These are phyloP conservation scores for Aspergillus tamarii DNA, from an alignment of 2,329 filamentous ascomycete species.

Conservation along the genomic window DNA sequence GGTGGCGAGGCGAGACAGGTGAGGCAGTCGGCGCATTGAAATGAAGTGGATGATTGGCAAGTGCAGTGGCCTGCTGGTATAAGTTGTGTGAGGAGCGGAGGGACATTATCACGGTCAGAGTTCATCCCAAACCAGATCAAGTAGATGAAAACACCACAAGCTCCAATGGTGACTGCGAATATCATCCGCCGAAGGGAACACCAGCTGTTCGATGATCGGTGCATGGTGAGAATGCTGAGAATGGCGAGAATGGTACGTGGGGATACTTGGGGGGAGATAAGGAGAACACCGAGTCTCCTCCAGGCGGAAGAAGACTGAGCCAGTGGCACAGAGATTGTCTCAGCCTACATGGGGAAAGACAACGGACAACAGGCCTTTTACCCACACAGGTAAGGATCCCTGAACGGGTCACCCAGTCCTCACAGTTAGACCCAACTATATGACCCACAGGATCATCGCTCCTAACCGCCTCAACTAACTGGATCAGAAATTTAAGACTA, in stretches of 20 bases:
- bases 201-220: background rate
- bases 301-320: background rate
- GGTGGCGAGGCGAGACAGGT: slow-evolving; percentile 2
- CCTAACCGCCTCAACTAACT: background rate
- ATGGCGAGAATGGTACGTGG: background rate
- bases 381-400: background rate
- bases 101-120: slow-evolving; percentile 10
- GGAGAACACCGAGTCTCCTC: slow-evolving; percentile 2
- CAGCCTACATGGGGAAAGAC: background rate
- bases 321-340: background rate
- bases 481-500: background rate
- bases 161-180: background rate
- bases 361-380: background rate
- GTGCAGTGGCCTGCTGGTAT: slow-evolving; percentile 13
- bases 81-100: slow-evolving; percentile 9
- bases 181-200: slow-evolving; percentile 6
- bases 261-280: background rate
- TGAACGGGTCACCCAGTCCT: background rate
- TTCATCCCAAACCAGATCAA: slow-evolving; percentile 13
- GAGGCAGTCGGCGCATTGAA: slow-evolving; percentile 11
- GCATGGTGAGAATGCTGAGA: slow-evolving; percentile 2
- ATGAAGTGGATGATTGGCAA: slow-evolving; percentile 11
- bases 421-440: background rate
- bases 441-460: slow-evolving; percentile 6
- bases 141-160: slow-evolving; percentile 9